Conservation (phyloP, 768 basidiomycete species). For the Phylloporus arenicola region DNA sequence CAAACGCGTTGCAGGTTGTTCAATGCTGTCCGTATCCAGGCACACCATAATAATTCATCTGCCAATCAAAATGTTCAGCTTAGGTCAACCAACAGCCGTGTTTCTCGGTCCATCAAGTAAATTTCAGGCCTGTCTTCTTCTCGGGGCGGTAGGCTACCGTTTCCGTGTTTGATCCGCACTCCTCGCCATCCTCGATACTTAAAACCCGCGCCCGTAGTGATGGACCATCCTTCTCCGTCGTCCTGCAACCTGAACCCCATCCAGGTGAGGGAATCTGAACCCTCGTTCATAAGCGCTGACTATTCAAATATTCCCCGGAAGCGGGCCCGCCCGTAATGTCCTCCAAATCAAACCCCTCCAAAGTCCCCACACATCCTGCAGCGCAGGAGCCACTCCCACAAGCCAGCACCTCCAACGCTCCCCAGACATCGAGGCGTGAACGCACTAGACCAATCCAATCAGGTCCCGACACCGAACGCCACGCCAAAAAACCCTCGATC, state of each 20-base stretch:
- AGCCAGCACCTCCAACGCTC: not conserved
- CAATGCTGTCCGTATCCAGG: too few relatives aligned
- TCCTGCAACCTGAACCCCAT: not conserved
- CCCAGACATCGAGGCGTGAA: not conserved
- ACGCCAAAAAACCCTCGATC: not conserved
- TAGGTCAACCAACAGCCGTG: too few relatives aligned
- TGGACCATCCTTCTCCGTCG: not conserved
- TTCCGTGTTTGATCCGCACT: not conserved
- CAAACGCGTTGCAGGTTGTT: too few relatives aligned
- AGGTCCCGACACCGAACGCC: not conserved
- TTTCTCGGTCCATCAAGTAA: too few relatives aligned
- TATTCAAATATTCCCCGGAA: not conserved
- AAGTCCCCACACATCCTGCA: not conserved
- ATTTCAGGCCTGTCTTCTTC: too few relatives aligned
- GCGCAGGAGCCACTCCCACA: not conserved
- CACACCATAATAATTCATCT: too few relatives aligned
- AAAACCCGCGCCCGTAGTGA: not conserved
- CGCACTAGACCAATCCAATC: not conserved
- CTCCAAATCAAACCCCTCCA: not conserved
- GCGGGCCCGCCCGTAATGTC: not conserved
- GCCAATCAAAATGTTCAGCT: too few relatives aligned
- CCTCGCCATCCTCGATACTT: not conserved
- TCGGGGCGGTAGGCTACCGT: not conserved
- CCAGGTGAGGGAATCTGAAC: slow-evolving; percentile 4
- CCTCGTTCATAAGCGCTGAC: not conserved